Evolutionary conservation across 2,329 filamentous ascomycete genomes (phyloP).

Genomic region (Neonectria ditissima): DNA sequence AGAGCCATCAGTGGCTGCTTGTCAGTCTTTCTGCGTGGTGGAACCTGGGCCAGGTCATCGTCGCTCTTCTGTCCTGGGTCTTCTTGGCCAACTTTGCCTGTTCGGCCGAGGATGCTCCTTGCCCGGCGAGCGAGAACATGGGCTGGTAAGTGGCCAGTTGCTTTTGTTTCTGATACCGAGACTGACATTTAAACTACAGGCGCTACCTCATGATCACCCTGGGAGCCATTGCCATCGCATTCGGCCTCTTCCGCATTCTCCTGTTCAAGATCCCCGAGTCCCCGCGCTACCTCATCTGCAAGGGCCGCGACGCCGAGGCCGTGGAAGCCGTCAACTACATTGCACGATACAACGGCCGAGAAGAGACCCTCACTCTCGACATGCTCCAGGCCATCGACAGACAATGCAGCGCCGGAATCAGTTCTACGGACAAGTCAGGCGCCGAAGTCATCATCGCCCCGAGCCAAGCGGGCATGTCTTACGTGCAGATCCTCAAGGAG

Average conservation of each 20-base stretch:
- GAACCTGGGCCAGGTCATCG: conserved; percentile 61
- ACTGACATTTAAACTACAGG: conserved; percentile 29
- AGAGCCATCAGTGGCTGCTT: conserved; percentile 57
- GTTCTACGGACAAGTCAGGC: neutral
- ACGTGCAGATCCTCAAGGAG: conserved; percentile 36
- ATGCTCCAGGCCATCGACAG: conserved; percentile 34
- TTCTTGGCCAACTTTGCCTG: conserved; percentile 54
- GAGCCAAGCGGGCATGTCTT: conserved; percentile 20
- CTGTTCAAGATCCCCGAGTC: conserved; percentile 58
- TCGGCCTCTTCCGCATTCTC: conserved; percentile 55
- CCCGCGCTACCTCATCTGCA: conserved; percentile 56
- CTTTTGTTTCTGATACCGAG: neutral
- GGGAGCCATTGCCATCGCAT: conserved; percentile 53
- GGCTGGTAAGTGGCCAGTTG: conserved; percentile 50
- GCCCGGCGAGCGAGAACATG: conserved; percentile 56
- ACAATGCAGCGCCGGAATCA: neutral
- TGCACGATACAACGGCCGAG: conserved; percentile 49
- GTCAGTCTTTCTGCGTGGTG: conserved; percentile 57
- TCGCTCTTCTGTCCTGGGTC: conserved; percentile 49
- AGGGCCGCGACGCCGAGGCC: conserved; percentile 58
- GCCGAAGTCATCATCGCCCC: neutral
- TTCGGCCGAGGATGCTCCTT: conserved; percentile 46
- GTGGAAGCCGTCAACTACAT: conserved; percentile 60
- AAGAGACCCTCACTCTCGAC: conserved; percentile 31
- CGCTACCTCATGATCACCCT: conserved; percentile 57